Evolutionary conservation across 495 filamentous ascomycete species (phyloP).

Genomic region (Chaetomium tenue): DNA sequence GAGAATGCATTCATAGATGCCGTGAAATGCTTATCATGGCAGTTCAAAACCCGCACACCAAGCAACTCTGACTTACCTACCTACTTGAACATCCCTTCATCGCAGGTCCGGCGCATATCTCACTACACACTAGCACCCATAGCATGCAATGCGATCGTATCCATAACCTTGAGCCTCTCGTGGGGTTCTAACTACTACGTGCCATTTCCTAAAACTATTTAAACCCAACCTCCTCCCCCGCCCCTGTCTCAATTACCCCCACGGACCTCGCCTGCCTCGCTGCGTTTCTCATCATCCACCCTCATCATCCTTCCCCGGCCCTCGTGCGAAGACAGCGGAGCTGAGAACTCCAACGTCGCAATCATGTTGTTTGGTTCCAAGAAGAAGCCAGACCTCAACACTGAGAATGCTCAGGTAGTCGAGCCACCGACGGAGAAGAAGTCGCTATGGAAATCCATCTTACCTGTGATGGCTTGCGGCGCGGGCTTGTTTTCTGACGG

Average conservation of each 20-base stretch:
- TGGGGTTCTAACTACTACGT: neutral
- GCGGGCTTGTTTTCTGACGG: constrained; percentile 89
- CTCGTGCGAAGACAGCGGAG: neutral
- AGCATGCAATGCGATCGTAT: too few species aligned
- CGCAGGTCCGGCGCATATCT: too few species aligned
- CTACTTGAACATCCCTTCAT: too few species aligned
- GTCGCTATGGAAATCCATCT: constrained; percentile 29
- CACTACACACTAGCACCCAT: too few species aligned
- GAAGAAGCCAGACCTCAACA: neutral
- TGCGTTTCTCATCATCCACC: neutral
- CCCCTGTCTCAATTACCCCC: neutral
- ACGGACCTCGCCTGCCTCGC: too few species aligned
- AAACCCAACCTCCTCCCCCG: neutral
- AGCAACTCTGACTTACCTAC: too few species aligned
- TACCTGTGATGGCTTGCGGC: constrained; percentile 72
- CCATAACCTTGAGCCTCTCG: too few species aligned
- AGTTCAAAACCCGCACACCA: too few species aligned
- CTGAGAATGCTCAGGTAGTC: constrained; percentile 1
- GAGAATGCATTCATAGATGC: too few species aligned
- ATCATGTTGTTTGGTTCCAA: constrained; percentile 1
- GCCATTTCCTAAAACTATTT: neutral
- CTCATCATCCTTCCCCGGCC: neutral
- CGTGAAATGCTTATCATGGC: too few species aligned
- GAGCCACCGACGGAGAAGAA: constrained; percentile 9
- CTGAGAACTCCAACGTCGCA: neutral